Conservation (phyloP, 2,329 filamentous ascomycete genomes). For the Curvularia hawaiiensis region DNA sequence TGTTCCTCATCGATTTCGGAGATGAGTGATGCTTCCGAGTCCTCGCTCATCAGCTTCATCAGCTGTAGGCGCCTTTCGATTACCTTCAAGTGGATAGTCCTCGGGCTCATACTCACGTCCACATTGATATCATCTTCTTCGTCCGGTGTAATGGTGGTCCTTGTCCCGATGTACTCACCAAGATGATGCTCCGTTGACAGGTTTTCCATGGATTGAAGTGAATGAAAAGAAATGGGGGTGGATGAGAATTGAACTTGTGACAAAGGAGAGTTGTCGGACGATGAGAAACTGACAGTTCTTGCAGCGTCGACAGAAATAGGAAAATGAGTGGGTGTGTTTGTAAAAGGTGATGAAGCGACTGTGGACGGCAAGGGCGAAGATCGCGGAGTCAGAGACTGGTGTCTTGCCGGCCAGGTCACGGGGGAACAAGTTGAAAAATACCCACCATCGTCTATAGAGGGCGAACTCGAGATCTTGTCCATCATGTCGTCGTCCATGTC, state of each 20-base stretch:
- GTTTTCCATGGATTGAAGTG: slow-evolving; percentile 25
- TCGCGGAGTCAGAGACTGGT: slow-evolving; percentile 49
- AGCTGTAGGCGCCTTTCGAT: slow-evolving; percentile 31
- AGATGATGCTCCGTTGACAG: slow-evolving; percentile 54
- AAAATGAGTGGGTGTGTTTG: slow-evolving; percentile 51
- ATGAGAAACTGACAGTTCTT: slow-evolving; percentile 34
- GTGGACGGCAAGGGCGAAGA: slow-evolving; percentile 37
- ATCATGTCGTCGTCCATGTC: slow-evolving; percentile 89
- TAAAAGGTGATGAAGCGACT: slow-evolving; percentile 51
- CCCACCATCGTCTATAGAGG: slow-evolving; percentile 99
- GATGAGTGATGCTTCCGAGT: slow-evolving; percentile 39
- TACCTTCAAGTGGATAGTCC: slow-evolving; percentile 21
- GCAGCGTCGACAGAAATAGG: slow-evolving; percentile 42
- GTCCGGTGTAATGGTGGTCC: slow-evolving; percentile 20
- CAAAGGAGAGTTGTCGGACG: slow-evolving; percentile 31
- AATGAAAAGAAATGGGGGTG: slow-evolving; percentile 42
- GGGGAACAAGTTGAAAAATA: slow-evolving; percentile 56
- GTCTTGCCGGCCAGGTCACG: slow-evolving; percentile 48
- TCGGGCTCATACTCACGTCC: slow-evolving; percentile 26
- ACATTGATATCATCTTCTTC: slow-evolving; percentile 3
- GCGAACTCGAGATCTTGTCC: slow-evolving; percentile 98
- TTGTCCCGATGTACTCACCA: slow-evolving; percentile 55
- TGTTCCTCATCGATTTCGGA: slow-evolving; percentile 45
- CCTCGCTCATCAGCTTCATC: slow-evolving; percentile 30
- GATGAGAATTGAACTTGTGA: slow-evolving; percentile 40